These are phyloP conservation scores for Trichothecium roseum DNA, from an alignment of 2,329 filamentous ascomycete genomes.

Conservation along the genomic window DNA sequence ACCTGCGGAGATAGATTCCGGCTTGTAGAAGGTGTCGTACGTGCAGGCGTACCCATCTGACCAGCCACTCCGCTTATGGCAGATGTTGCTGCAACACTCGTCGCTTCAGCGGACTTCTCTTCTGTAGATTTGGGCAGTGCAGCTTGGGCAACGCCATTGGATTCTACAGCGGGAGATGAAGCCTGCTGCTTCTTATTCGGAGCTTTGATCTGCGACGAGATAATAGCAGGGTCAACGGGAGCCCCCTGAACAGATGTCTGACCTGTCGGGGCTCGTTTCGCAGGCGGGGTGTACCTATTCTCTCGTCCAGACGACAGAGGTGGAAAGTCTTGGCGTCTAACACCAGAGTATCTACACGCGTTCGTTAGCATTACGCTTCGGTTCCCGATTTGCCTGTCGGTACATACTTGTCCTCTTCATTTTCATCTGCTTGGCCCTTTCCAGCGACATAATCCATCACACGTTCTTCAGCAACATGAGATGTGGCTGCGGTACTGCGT, in stretches of 20 bases:
- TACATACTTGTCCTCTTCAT: slow-evolving; percentile 83
- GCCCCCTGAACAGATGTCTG: slow-evolving; percentile 65
- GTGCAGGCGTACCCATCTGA: slow-evolving; percentile 12
- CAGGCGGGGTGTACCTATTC: slow-evolving; percentile 84
- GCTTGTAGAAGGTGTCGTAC: slow-evolving; percentile 25
- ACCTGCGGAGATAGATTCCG: slow-evolving; percentile 29
- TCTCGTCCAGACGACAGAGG: slow-evolving; percentile 43
- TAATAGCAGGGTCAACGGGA: slow-evolving; percentile 80
- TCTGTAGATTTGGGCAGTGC: slow-evolving; percentile 20
- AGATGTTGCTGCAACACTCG: slow-evolving; percentile 11
- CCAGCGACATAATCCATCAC: slow-evolving; percentile 57
- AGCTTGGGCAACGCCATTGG: slow-evolving; percentile 2
- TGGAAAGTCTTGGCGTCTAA: slow-evolving; percentile 65
- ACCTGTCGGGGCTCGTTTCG: slow-evolving; percentile 66
- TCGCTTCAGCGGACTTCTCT: slow-evolving; percentile 13
- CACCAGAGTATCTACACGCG: slow-evolving; percentile 69
- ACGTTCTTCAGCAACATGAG: slow-evolving; percentile 85
- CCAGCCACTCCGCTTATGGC: slow-evolving; percentile 3
- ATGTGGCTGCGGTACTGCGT: slow-evolving; percentile 58
- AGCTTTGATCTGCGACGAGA: slow-evolving; percentile 66
- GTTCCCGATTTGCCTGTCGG: not conserved
- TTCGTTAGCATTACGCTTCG: slow-evolving; percentile 10
- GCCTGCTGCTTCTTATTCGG: slow-evolving; percentile 26
- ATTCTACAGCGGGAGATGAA: slow-evolving; percentile 17
- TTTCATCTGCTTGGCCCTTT: slow-evolving; percentile 54